phyloP scores from a whole-genome alignment of 225 moss, liverwort and hornwort genomes.

The Pleurozium schreberi region DNA sequence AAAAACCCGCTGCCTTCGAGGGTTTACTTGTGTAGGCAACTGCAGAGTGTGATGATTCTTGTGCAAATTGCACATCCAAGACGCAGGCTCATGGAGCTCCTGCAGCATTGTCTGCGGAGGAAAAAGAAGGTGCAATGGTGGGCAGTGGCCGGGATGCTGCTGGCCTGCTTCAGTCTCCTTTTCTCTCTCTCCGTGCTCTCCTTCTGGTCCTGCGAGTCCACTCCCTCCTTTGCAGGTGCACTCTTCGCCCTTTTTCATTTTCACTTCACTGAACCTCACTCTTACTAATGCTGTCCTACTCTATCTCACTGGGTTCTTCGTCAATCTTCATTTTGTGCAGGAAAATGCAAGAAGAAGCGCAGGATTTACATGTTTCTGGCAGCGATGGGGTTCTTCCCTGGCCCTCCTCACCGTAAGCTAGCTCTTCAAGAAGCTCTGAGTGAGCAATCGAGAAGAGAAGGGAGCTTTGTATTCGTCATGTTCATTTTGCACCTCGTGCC shows the following conservation, averaged over 20 bases:
- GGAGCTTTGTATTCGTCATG: neutral
- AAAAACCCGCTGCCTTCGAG: no score
- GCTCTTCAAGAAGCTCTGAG: neutral
- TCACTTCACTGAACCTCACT: neutral
- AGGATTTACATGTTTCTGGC: neutral
- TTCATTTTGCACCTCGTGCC: neutral
- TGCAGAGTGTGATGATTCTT: neutral
- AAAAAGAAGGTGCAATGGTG: neutral
- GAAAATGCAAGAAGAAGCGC: neutral
- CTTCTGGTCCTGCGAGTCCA: slow-evolving; percentile 26
- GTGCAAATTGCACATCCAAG: neutral
- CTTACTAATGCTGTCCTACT: neutral
- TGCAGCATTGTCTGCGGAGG: neutral
- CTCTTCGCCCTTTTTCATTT: neutral
- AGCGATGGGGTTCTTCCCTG: neutral
- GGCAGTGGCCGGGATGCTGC: neutral
- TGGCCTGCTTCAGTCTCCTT: neutral
- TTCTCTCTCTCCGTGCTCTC: slow-evolving; percentile 4
- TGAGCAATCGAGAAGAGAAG: neutral
- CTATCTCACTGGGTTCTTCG: neutral
- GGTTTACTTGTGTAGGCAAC: no score
- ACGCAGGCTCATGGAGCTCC: neutral
- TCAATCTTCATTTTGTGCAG: neutral
- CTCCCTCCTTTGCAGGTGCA: slow-evolving; percentile 1
- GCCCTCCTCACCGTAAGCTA: neutral